Evolutionary conservation across 2,329 filamentous ascomycete species (phyloP).

Genomic region (Trichothecium sympodiale): DNA sequence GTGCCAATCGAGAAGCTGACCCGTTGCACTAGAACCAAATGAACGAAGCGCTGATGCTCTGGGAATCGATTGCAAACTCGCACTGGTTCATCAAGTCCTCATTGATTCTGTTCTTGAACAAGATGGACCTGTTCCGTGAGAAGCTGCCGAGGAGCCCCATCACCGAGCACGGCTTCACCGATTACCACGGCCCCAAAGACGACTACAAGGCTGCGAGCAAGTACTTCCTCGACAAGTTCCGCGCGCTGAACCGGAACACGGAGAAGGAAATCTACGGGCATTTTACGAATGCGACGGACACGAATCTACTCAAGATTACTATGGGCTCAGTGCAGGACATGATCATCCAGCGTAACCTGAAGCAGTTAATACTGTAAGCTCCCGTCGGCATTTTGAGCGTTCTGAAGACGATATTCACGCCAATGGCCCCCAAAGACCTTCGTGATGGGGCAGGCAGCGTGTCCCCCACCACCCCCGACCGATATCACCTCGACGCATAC

Average conservation of each 20-base stretch:
- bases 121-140: conserved; percentile 75
- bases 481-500: background rate
- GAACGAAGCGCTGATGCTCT: conserved; percentile 80
- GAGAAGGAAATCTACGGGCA: conserved; percentile 54
- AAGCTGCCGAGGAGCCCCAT: conserved; percentile 64
- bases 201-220: conserved; percentile 67
- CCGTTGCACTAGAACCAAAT: conserved; percentile 65
- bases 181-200: conserved; percentile 61
- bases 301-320: conserved; percentile 73
- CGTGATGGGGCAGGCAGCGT: background rate
- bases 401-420: background rate
- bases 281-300: conserved; percentile 52
- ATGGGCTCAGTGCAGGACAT: conserved; percentile 82
- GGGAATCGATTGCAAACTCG: conserved; percentile 76
- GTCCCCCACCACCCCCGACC: too few relatives aligned
- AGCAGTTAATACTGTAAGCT: conserved; percentile 49
- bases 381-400: background rate
- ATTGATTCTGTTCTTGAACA: conserved; percentile 77
- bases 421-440: background rate
- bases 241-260: conserved; percentile 59
- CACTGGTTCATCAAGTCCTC: conserved; percentile 78
- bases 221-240: conserved; percentile 76
- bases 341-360: conserved; percentile 76
- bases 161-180: conserved; percentile 62
- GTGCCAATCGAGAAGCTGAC: background rate